Evolutionary conservation across 1,284 basidiomycete species (phyloP).

Genomic region (Trichosporon sp.): DNA sequence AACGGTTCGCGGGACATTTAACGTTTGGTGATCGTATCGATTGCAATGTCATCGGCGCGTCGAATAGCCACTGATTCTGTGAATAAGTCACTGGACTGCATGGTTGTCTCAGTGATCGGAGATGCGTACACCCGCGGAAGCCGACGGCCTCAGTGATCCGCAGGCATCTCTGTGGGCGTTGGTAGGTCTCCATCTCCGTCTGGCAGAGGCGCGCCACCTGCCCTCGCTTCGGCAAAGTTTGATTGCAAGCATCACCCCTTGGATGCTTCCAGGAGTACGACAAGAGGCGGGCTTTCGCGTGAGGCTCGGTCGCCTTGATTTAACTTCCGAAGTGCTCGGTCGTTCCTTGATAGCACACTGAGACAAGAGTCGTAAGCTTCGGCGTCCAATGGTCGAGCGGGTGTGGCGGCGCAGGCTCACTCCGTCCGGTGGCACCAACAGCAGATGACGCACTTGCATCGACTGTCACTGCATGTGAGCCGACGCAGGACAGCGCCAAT

Average conservation of each 20-base stretch:
- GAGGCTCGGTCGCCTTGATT: not conserved
- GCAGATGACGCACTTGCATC: not conserved
- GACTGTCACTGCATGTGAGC: not conserved
- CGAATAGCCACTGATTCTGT: no score
- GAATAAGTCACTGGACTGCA: no score
- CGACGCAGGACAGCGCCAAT: not conserved
- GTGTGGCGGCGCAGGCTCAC: not conserved
- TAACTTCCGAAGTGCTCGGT: not conserved
- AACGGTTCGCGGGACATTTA: not conserved
- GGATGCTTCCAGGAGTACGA: not conserved
- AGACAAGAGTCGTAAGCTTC: not conserved
- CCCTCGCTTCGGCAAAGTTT: not conserved
- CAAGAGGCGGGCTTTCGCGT: not conserved
- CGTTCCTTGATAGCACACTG: not conserved
- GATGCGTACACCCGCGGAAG: not conserved
- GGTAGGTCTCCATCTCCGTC: no score
- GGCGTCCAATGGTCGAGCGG: not conserved
- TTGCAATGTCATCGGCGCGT: no score
- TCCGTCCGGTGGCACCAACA: not conserved
- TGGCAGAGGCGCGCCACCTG: no score
- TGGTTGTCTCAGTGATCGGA: not conserved
- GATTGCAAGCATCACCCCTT: not conserved
- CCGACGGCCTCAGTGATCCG: not conserved
- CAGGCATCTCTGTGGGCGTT: no score
- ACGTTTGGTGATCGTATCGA: no score